These are phyloP conservation scores for Penicillium corylophilum DNA, from an alignment of 2,329 filamentous ascomycete species.

Conservation along the genomic window DNA sequence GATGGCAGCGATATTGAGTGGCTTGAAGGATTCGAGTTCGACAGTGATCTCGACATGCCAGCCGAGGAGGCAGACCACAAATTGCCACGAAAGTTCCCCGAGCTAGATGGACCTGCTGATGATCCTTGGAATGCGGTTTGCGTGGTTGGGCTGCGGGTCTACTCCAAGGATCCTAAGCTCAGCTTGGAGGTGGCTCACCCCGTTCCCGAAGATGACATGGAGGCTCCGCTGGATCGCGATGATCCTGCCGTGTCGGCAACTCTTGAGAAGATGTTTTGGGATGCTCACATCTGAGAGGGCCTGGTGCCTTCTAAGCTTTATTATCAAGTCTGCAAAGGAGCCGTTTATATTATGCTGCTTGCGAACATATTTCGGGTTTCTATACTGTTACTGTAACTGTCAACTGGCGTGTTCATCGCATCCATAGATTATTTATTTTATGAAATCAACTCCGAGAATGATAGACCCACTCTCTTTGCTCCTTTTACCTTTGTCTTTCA, in stretches of 20 bases:
- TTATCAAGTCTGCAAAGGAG: neutral
- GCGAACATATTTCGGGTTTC: neutral
- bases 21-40: conserved; percentile 43
- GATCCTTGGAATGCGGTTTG: conserved; percentile 62
- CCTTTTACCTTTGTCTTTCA: too few relatives aligned
- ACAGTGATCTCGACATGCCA: conserved; percentile 44
- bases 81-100: neutral
- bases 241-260: conserved; percentile 38
- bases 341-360: neutral
- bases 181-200: conserved; percentile 54
- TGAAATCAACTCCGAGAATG: too few relatives aligned
- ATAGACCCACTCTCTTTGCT: too few relatives aligned
- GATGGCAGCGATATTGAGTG: conserved; percentile 34
- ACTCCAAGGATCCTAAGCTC: conserved; percentile 52
- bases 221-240: conserved; percentile 46
- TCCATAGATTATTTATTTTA: too few relatives aligned
- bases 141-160: conserved; percentile 60
- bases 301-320: neutral
- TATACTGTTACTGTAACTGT: too few relatives aligned
- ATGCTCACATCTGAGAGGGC: neutral
- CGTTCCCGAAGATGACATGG: conserved; percentile 37
- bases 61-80: conserved; percentile 25
- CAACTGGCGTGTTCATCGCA: too few relatives aligned
- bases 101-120: conserved; percentile 7
- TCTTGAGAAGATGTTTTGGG: conserved; percentile 25